Evolutionary conservation across 257 asterid genomes (phyloP), one percentile per base, ranked within the genome.

Genomic region (Fraxinus americana): DNA sequence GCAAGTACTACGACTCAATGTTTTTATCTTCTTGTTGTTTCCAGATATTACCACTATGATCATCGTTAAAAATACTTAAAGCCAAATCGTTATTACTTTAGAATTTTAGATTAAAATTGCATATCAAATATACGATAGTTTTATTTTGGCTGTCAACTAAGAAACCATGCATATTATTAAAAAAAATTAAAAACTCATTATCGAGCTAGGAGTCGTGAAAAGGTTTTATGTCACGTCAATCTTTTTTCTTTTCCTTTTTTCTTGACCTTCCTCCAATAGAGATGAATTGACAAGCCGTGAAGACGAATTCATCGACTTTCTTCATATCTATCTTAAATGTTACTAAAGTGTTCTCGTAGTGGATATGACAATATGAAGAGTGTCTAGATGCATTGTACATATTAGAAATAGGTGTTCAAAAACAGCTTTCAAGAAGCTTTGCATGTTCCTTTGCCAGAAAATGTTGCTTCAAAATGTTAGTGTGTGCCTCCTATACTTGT

Each of bases 371-470:
- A 57, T 50, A 30, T 72, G 74, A 70, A 80, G 77, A 70, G 72
- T 78, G 87, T 69, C 48, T 13, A 74, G 87, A 79, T 88, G 92
- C 90, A 85, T 90, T 90, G 90, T 61, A 88, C 80, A 23, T 77
- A 77, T 21, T 21, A 9, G 14, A 57, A 19, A 57, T 71, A 79
- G 81, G 57, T 71, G 80, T 75, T 71, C 76, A 48, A 82, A 76
- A 74, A 80, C 81, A 61, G 77, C 77, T 79, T 82, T 82, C 82
- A 79, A 85, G 88, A 85, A 85, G 87, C 82, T 54, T 3, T 78
- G 87, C 94, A 90, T 83, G 87, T 87, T 86, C 90, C 80, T 77
- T 52, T 86, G 90, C 82, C 87, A 80, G 82, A 83, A 35, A 84
- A 65, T 90, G 86, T 83, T 86, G 88, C 88, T 82, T 82, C 84